Conservation (phyloP, 352 stramenopile genomes). For the Proteromonas lacertae region DNA sequence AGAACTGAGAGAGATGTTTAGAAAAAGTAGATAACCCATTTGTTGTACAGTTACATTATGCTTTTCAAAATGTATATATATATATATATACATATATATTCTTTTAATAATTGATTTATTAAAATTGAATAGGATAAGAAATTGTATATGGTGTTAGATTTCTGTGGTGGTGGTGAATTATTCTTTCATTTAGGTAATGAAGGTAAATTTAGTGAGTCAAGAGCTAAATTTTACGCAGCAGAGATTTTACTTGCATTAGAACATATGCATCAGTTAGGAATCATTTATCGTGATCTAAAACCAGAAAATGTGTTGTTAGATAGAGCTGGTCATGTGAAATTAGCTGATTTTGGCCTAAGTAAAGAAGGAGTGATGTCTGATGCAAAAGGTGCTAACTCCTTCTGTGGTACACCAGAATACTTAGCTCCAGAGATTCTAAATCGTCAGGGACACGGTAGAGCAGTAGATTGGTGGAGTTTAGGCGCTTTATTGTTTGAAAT, state of each 20-base stretch:
- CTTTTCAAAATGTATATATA: no score
- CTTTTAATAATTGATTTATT: no score
- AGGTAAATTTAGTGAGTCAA: constrained; percentile 53
- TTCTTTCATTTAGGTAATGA: constrained; percentile 45
- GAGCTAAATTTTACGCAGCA: constrained; percentile 68
- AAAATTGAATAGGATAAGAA: constrained; percentile 71
- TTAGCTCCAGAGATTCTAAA: constrained; percentile 60
- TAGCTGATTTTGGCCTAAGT: constrained; percentile 49
- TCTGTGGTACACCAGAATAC: constrained; percentile 20
- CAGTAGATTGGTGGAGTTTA: no score
- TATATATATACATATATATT: no score
- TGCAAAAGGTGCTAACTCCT: constrained; percentile 5
- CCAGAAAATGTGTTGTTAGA: constrained; percentile 47
- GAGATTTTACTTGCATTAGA: constrained; percentile 75
- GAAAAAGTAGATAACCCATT: constrained; percentile 83
- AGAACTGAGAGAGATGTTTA: constrained; percentile 82
- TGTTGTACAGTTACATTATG: no score
- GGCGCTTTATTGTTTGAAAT: constrained; percentile 56
- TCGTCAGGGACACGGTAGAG: constrained; percentile 36
- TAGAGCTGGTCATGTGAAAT: constrained; percentile 14
- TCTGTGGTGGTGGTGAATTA: constrained; percentile 75
- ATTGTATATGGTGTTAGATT: constrained; percentile 88
- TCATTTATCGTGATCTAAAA: constrained; percentile 61
- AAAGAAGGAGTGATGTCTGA: constrained; percentile 32
- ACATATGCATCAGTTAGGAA: constrained; percentile 43